Percentiles rank a stretch among this genome's conserved stretches.
These are phyloP conservation scores for Dryadomyces quercus-mongolicae DNA, from an alignment of 2,329 filamentous ascomycete genomes.

Conservation along the genomic window DNA sequence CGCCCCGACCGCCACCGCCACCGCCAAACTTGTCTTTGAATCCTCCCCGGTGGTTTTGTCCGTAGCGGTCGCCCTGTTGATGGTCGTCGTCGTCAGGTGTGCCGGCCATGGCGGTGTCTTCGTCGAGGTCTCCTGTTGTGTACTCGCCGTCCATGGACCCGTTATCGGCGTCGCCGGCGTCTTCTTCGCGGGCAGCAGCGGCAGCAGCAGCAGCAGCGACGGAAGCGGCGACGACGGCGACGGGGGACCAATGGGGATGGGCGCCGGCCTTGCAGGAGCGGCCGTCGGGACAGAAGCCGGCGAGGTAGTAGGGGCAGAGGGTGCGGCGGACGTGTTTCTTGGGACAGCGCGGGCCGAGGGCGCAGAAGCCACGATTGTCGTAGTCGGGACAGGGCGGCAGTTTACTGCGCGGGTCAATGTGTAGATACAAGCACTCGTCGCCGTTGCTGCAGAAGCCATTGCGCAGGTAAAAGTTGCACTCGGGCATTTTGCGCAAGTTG, in stretches of 20 bases:
- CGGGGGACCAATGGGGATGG: constrained; percentile 60
- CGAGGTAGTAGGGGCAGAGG: constrained; percentile 77
- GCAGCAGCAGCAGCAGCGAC: constrained; percentile 17
- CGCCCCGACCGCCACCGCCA: constrained; percentile 5
- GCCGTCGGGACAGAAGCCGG: constrained; percentile 86
- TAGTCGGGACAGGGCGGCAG: constrained; percentile 80
- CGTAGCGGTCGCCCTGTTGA: not conserved
- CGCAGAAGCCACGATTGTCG: constrained; percentile 89
- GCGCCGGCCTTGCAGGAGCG: constrained; percentile 64
- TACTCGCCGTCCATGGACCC: not conserved
- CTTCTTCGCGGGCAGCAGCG: constrained; percentile 7
- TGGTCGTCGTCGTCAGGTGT: constrained; percentile 1
- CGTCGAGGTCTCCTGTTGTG: not conserved
- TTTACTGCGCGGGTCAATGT: constrained; percentile 73
- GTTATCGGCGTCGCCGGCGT: not conserved
- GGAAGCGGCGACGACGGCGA: constrained; percentile 38
- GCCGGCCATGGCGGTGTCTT: not conserved
- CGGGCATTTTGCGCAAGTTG: constrained; percentile 94
- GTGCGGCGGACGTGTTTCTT: constrained; percentile 74
- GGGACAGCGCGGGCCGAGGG: constrained; percentile 72
- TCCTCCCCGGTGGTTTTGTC: constrained; percentile 1
- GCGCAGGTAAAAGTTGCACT: constrained; percentile 91
- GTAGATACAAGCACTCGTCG: constrained; percentile 89
- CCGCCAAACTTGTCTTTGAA: constrained; percentile 2
- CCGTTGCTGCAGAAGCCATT: constrained; percentile 95